phyloP scores from a whole-genome alignment of 257 asterid species.

The Anisodus tanguticus region DNA sequence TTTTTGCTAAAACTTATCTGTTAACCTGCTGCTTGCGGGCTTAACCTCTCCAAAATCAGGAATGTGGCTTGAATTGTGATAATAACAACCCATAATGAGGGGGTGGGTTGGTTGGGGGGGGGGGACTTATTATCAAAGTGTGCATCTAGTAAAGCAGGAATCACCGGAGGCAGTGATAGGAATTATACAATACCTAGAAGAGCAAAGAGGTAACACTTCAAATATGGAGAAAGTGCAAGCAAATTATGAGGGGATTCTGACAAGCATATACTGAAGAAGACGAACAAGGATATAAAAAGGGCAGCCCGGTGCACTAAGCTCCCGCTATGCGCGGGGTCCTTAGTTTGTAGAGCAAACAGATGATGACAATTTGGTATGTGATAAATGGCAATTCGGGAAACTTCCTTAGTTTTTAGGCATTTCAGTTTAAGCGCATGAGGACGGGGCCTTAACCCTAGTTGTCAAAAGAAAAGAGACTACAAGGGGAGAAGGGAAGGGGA shows the following conservation, averaged over 20 bases:
- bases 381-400: not conserved
- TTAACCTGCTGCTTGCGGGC: not conserved
- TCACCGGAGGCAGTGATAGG: too few relatives aligned
- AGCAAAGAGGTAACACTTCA: not conserved
- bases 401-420: not conserved
- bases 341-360: not conserved
- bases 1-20: not conserved
- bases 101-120: not conserved
- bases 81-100: constrained; percentile 2
- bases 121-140: not conserved
- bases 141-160: not conserved
- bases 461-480: not conserved
- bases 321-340: too few relatives aligned
- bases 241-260: not conserved
- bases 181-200: not conserved
- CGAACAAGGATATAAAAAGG: not conserved
- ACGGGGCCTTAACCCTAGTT: not conserved
- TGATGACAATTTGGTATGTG: not conserved
- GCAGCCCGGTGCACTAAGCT: too few relatives aligned
- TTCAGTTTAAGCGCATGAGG: not conserved
- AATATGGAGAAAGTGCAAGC: constrained; percentile 23
- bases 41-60: constrained; percentile 16
- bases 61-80: not conserved
- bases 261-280: not conserved
- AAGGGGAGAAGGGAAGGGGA: not conserved